Evolutionary conservation across 371 early-diverging fungal species (phyloP), one percentile per base, ranked within the genome.

Genomic region (Lichtheimia ramosa): DNA sequence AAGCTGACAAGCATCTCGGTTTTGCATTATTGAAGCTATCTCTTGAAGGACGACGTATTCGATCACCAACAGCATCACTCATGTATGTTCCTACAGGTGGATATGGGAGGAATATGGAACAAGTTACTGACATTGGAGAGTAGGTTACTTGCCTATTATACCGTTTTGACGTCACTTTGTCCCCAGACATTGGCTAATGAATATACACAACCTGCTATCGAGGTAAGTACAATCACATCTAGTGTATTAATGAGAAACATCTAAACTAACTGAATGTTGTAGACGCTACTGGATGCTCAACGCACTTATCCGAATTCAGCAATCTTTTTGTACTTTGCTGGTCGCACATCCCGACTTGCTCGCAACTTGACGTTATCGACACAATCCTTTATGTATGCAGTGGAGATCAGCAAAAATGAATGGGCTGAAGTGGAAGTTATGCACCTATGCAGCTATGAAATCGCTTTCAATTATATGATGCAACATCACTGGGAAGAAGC

Each of bases 301-400:
- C 66, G 68, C 8, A 78, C 82, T 18, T 84, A 79, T 56, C 85
- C 83, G 5, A 83, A 85, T 51, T 84, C 85, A 2, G 85, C 85
- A 0, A 85, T 85, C 55, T 87, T 87, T 60, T 63, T 84, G 12
- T 85, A 85, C 52, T 84, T 85, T 65, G 74, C 82, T 3, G 88
- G 86, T 3, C 82, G 86, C 12, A 83, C 82, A 39, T 75, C 76
- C 16, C 78, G 85, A 25, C 65, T 83, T 48, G 81, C 81, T 3
- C 70, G 73, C 16, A 81, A 81, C n/a, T 51, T 81, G 15, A 62
- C 69, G 1, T 58, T 81, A 21, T 81, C 81, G 0, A 75, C 74
- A 0, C 81, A 81, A 56, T 81, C 81, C 0, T 81, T 77, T 43
- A 62, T 66, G 16, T 81, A 81, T 53, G 81, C 74, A 3, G 75